A percentile compares a stretch with the other conserved stretches of the same genome.
Evolutionary conservation across 495 filamentous ascomycete genomes (phyloP).

Genomic region (Cercophora sp.): DNA sequence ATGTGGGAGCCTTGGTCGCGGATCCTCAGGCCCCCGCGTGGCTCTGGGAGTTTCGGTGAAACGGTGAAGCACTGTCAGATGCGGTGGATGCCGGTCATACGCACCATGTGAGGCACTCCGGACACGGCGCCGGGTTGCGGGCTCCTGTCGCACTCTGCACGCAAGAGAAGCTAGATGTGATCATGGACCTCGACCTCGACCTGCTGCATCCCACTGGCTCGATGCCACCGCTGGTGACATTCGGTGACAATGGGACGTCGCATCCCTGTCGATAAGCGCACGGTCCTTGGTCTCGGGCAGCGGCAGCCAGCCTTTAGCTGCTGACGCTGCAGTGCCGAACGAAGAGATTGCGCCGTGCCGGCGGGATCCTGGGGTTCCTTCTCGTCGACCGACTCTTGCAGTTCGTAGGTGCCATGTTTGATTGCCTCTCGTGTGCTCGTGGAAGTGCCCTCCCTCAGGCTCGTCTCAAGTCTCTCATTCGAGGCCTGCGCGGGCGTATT

Average conservation of each 20-base stretch:
- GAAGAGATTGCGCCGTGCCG: conserved; percentile 1
- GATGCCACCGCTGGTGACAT: too few relatives aligned
- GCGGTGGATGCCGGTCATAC: too few relatives aligned
- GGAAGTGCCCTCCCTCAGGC: neutral
- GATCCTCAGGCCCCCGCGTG: conserved; percentile 4
- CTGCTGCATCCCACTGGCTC: too few relatives aligned
- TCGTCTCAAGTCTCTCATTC: conserved; percentile 18
- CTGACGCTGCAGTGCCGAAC: conserved; percentile 3
- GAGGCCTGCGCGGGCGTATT: neutral
- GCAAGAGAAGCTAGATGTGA: too few relatives aligned
- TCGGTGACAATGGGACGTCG: neutral
- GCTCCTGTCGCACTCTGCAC: too few relatives aligned
- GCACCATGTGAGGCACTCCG: too few relatives aligned
- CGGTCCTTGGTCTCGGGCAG: conserved; percentile 10
- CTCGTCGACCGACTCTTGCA: neutral
- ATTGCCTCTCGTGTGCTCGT: conserved; percentile 1
- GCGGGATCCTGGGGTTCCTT: neutral
- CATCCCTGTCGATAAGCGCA: conserved; percentile 18
- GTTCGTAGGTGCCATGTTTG: conserved; percentile 5
- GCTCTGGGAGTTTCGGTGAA: too few relatives aligned
- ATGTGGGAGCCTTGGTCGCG: neutral
- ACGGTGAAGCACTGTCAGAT: too few relatives aligned
- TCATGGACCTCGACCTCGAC: too few relatives aligned
- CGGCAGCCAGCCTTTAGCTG: neutral
- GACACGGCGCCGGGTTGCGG: too few relatives aligned